Base-by-base conservation (phyloP, 495 filamentous ascomycete species). In the Chlorociboria aeruginascens region DNA sequence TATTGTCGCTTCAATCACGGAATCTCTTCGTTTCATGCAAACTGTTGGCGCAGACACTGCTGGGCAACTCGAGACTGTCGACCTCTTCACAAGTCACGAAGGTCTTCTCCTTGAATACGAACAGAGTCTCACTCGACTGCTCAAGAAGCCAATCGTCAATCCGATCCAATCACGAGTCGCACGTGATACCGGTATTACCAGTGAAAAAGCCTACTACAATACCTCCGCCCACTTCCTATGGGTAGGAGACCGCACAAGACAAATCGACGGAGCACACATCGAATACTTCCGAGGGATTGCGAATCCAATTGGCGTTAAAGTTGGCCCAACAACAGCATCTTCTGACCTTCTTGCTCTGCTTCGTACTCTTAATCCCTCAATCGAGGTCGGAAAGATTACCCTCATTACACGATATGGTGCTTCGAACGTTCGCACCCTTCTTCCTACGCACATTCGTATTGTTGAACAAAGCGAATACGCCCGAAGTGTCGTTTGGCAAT, bases 211-310 rank as follows among this genome's bases (percentile, higher is more conserved):
- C 48, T 89, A 79, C 70, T 94, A 84, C 66, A 78, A 92, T 61
- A 97, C 92, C 0, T 92, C 85, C n/a, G 84, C 86, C 0, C 93
- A 97, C 64, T 96, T 98, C 69, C 72, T 98, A 57, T 98, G 92
- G 92, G 90, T 98, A 59, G 92, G 92, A 28, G 92, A 98, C 64
- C 84, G 92, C 46, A 98, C 92, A 1, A 79, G 92, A 30, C 90
- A 96, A 59, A 71, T 96, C 25, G 79, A 87, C 65, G 85, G 86
- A 51, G 93, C 86, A 0, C 92, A 98, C 65, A 79, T 98, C 49
- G 92, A 98, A 68, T 98, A 87, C 71, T 94, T 98, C 75, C 85
- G 92, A 32, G 92, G 92, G 32, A 81, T 98, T 54, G 80, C 85
- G 55, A 98, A 98, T 63, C 92, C 92, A 0, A 83, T 98, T 53